Base-by-base conservation (phyloP, 805 yeast genomes). In the Ogataea ramenticola region DNA sequence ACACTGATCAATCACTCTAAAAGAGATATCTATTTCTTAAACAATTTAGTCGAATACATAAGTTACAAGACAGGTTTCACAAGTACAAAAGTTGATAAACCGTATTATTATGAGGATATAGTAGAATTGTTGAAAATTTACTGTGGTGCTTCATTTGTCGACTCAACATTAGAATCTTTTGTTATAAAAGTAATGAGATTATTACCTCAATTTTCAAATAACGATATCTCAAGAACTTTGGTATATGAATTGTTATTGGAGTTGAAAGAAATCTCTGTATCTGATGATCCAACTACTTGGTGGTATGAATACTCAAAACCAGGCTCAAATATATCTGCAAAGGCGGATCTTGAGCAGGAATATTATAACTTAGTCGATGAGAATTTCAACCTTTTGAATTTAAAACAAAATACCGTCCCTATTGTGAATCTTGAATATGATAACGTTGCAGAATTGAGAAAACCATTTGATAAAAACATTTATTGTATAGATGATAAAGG, bases 401-500 rank as follows among this genome's bases (percentile, higher is more conserved):
- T 41, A 29, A 36, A 58, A 27, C 34, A 39, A n/a, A 16, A 17
- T 12, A 29, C 27, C 9, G 15, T 24, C 10, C 10, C 14, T 3
- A 21, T 31, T 17, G 34, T 33, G 2, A 50, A 57, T 35, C 12
- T 53, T 11, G 16, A 45, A 11, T 12, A 44, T n/a, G 62, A 59
- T 36, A 7, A 36, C 3, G 44, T 33, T 24, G n/a, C 21, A 1
- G 14, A 29, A 1, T 46, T 58, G 2, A 64, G 83, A 51, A 50
- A 50, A n/a, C 69, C 70, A 24, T 75, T 71, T 49, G 63, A 70
- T 38, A 55, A 73, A 12, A 72, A 76, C 0, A 80, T 89, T 1
- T 91, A 79, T 58, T 89, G 97, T 62, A 87, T 91, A 46, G 99
- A 93, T 63, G 72, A 82, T 3, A 76, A 68, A 3, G 72, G 71